Evolutionary conservation across 768 basidiomycete species (phyloP), one percentile per base, ranked within the genome.

Genomic region (Macrolepiota albuminosa): DNA sequence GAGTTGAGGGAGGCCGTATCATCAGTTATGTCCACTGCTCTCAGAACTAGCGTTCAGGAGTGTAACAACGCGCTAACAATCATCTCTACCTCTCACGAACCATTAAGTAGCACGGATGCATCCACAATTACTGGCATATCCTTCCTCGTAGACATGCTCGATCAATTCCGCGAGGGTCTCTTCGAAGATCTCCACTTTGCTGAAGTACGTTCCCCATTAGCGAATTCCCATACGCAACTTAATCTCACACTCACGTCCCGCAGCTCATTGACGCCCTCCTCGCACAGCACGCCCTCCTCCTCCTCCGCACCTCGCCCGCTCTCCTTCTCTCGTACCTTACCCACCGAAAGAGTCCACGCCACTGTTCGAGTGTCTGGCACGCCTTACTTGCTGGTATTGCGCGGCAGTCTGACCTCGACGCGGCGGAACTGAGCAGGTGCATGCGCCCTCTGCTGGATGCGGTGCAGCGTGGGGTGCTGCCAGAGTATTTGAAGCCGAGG

Each of bases 311-410:
- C 1, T 78, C 78, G 1, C 78, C 81, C 0, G 53, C 72, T 2
- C 71, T 87, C 0, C 69, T 88, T 5, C 69, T 83, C 3, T 72
- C 78, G 0, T 90, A 89, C 62, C 73, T 91, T 26, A 61, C 70
- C 9, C 69, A 80, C 62, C 75, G 83, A 5, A 71, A 76, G 21
- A 63, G 70, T 10, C 68, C 76, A n/a, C 48, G 43, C 2, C 70
- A 63, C 6, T 69, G 73, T 26, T 57, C 69, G 29, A 47, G 61
- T 2, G 69, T 84, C 10, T 89, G 84, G 84, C 76, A 77, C 48
- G 66, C 70, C 3, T 70, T 88, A 76, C 80, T 50, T 21, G 49
- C 31, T 34, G 33, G 49, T 21, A n/a, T 50, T 6, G 9, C 49
- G 10, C 49, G 18, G 45, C 42, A 33, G 2, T 4, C 42, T 43